Base-by-base conservation (phyloP, 2,329 filamentous ascomycete genomes). In the Penicillium sp. region DNA sequence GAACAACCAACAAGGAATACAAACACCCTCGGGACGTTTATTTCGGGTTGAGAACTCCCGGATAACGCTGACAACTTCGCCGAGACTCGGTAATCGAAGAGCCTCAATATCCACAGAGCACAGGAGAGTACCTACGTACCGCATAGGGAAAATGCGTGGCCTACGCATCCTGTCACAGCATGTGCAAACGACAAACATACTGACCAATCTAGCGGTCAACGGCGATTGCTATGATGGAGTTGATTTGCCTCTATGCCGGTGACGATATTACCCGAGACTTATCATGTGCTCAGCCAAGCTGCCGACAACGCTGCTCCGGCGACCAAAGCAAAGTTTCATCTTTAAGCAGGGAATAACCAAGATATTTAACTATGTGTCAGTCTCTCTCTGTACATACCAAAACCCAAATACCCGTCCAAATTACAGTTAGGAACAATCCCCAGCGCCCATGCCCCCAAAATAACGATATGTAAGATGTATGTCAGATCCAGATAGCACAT, bases 211-310 rank as follows among this genome's bases (percentile, higher is more conserved):
- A 38, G 35, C 19, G 41, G 25, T 29, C 42, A 35, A 55, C 17
- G 8, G 17, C 1, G 12, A 35, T 25, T 21, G 19, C 17, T 19
- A 21, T 41, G 3, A 19, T 43, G 9, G 19, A 53, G 19, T 17
- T 6, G 12, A 17, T 23, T 36, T 33, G 15, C 33, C 39, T 42
- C 41, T 12, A 29, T 25, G 6, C 3, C 6, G 35, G 19, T 53
- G 35, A 44, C 41, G 35, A 52, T 57, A 57, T 31, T 38, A 45
- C 49, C 49, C 54, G 54, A 57, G 41, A 35, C 27, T 9, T 9
- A 35, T 55, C 39, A 47, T 56, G 53, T 33, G 42, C 35, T 33
- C 33, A 27, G 49, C 48, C 48, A 43, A 23, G 19, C 38, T 49
- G 33, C 31, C 41, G 15, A 45, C 27, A 31, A 50, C 29, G 17